Base-by-base conservation (phyloP, 306 rosid genomes). In the Luffa acutangula region DNA sequence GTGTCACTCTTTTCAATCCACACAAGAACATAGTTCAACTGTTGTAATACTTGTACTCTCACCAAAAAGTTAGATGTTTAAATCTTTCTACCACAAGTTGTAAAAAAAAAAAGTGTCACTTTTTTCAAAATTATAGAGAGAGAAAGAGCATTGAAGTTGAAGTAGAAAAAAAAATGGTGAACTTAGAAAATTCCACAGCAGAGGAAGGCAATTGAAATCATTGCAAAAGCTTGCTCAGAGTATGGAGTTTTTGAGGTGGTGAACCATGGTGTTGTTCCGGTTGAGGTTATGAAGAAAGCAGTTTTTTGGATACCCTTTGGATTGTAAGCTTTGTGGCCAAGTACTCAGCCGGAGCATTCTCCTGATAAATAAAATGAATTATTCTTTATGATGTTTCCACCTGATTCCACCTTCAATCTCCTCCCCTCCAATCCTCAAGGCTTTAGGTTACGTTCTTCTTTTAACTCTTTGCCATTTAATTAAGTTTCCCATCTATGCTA, bases 191-290 rank as follows among this genome's bases (percentile, higher is more conserved):
- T 76, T 88, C 89, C 58, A 90, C 83, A 0, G 13, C 83, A 21
- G 76, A 81, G 41, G 60, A 86, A 62, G 71, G 82, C 77, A 56
- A 79, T 48, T 62, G 79, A 86, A 49, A 63, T 52, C 0, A 86
- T 90, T 14, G 57, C 76, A n/a, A 9, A 90, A 78, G 88, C 90
- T 1, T 88, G 88, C 57, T 81, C 49, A 4, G 74, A 85, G 14
- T 82, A 66, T 64, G 94, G 91, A 3, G 88, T 86, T 87, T 88
- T 88, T 58, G 87, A 86, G 60, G 80, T 90, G 0, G 81, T 78
- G 41, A 86, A 90, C 25, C 88, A 86, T 75, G 94, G 88, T 13
- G 78, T n/a, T n/a, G n/a, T 85, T 36, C 72, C 90, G 3, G 8
- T 80, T 7, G 78, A 70, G 41, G 70, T 88, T 41, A 79, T 88